These are phyloP conservation scores for Fusarium verticillioides DNA, from an alignment of 2,329 filamentous ascomycete species.

Conservation along the genomic window DNA sequence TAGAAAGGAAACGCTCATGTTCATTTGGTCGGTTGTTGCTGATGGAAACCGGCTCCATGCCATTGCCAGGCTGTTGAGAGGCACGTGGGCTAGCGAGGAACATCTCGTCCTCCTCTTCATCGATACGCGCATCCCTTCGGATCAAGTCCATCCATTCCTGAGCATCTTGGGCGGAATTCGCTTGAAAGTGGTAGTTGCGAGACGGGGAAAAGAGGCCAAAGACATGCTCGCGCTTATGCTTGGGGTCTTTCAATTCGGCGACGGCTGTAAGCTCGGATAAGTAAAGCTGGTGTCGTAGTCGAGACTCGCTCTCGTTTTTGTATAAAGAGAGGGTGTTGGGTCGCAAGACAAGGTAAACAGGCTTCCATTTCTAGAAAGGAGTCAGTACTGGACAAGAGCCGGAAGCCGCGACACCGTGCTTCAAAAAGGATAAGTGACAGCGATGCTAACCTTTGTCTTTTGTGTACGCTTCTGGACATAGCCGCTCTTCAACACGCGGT, in stretches of 20 bases:
- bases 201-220: slow-evolving; percentile 94
- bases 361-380: slow-evolving; percentile 81
- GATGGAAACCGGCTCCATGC: slow-evolving; percentile 32
- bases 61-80: slow-evolving; percentile 56
- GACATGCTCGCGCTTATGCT: slow-evolving; percentile 85
- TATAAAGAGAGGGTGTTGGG: slow-evolving; percentile 93
- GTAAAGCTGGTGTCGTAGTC: slow-evolving; percentile 87
- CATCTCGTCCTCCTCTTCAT: slow-evolving; percentile 89
- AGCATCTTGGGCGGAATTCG: slow-evolving; percentile 76
- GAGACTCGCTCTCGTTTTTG: slow-evolving; percentile 89
- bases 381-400: slow-evolving; percentile 34
- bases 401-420: background rate
- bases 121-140: slow-evolving; percentile 81
- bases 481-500: slow-evolving; percentile 90
- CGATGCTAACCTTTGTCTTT: slow-evolving; percentile 83
- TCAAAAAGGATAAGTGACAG: background rate
- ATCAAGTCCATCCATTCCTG: slow-evolving; percentile 89
- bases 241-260: slow-evolving; percentile 87
- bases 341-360: slow-evolving; percentile 87
- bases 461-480: slow-evolving; percentile 88
- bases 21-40: slow-evolving; percentile 45
- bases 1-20: slow-evolving; percentile 61
- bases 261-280: slow-evolving; percentile 92
- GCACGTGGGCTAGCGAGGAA: slow-evolving; percentile 74
- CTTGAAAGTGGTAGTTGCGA: slow-evolving; percentile 91